phyloP scores from a whole-genome alignment of 495 filamentous ascomycete species.

The Amphirosellinia nigrospora region DNA sequence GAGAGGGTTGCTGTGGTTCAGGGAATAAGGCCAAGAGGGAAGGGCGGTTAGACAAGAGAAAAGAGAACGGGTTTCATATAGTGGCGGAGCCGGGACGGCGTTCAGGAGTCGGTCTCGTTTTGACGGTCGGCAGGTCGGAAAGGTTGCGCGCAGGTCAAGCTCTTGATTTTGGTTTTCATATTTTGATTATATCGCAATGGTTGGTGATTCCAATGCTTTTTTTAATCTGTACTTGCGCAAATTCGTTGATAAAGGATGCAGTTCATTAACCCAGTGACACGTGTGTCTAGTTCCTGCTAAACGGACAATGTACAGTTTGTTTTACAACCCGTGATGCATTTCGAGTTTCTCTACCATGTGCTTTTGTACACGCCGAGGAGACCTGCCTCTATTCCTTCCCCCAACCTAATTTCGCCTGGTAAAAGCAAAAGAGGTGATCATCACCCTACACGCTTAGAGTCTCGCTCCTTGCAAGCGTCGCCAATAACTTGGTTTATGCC shows the following conservation, averaged over 20 bases:
- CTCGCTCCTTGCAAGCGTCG: not conserved
- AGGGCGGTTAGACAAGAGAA: not conserved
- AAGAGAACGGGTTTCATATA: constrained; percentile 8
- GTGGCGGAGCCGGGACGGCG: constrained; percentile 13
- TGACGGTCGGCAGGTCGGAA: not conserved
- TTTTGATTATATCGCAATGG: not conserved
- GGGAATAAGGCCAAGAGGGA: not conserved
- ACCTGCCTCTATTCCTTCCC: not conserved
- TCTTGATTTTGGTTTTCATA: not conserved
- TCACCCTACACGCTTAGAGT: not conserved
- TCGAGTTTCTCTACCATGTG: not conserved
- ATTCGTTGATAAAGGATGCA: not conserved
- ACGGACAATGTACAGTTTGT: not conserved
- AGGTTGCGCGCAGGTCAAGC: not conserved
- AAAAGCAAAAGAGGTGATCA: not conserved
- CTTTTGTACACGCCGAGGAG: not conserved
- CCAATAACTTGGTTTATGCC: not conserved
- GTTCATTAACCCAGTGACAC: not conserved
- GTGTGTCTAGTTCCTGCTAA: not conserved
- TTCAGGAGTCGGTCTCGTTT: not conserved
- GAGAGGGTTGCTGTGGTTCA: not conserved
- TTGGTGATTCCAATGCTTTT: not conserved
- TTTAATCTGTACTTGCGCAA: not conserved
- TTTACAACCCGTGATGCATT: not conserved
- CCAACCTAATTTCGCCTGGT: not conserved